phyloP scores from a whole-genome alignment of 176 grass and related monocot species.

The Ampelocalamus luodianensis region DNA sequence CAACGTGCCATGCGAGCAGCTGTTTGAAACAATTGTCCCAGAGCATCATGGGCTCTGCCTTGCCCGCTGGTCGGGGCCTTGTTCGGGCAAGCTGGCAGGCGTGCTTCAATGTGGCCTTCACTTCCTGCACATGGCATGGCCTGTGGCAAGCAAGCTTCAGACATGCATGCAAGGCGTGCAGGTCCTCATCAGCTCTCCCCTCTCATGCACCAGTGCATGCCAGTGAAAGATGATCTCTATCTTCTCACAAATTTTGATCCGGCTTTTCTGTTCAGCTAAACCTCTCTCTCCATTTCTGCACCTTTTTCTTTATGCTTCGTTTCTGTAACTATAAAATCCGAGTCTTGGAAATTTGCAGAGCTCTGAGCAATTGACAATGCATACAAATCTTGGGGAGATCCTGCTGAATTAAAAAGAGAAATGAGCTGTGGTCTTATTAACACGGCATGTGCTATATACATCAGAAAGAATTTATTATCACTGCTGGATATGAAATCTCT shows the following conservation, averaged over 20 bases:
- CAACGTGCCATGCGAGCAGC: not conserved
- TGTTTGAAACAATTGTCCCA: not conserved
- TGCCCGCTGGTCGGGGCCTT: not conserved
- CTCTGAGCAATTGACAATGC: not conserved
- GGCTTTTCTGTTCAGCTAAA: not conserved
- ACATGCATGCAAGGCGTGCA: not conserved
- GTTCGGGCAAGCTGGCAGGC: not conserved
- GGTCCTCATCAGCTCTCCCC: not conserved
- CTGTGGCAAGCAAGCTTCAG: not conserved
- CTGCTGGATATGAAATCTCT: not conserved
- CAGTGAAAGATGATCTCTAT: not conserved
- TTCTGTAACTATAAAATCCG: not conserved
- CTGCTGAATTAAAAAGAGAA: not conserved
- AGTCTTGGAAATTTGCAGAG: not conserved
- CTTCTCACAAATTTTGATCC: not conserved
- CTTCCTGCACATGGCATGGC: not conserved
- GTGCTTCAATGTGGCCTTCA: conserved; percentile 9
- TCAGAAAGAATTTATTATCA: not conserved
- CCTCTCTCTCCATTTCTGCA: not conserved
- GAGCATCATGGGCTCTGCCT: not conserved
- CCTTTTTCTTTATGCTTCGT: not conserved
- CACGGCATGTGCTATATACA: conserved; percentile 4
- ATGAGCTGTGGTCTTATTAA: not conserved
- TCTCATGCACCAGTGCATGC: not conserved
- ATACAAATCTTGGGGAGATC: not conserved